Evolutionary conservation across 345 rosid genomes (phyloP).

Genomic region (Durio zibethinus): DNA sequence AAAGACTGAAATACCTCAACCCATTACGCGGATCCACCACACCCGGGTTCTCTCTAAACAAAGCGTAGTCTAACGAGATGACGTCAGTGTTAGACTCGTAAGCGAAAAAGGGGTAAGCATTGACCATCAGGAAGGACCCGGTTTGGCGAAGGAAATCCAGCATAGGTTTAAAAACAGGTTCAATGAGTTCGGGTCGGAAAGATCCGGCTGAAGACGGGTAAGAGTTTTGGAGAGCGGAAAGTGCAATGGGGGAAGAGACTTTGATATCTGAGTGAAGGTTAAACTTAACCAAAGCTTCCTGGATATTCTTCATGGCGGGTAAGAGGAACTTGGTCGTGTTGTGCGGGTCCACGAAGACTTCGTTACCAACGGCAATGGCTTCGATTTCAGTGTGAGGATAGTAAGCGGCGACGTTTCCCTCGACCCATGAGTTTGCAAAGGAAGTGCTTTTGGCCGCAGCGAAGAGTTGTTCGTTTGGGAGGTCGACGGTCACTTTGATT

Average conservation of each 20-base stretch:
- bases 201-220: conserved; percentile 94
- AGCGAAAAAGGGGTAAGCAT: conserved; percentile 90
- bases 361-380: conserved; percentile 91
- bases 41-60: conserved; percentile 88
- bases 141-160: conserved; percentile 81
- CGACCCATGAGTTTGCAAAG: conserved; percentile 66
- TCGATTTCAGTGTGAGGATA: conserved; percentile 73
- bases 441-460: conserved; percentile 55
- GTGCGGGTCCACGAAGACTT: conserved; percentile 81
- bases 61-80: conserved; percentile 81
- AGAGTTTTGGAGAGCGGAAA: conserved; percentile 72
- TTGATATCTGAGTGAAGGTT: conserved; percentile 68
- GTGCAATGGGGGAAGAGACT: conserved; percentile 82
- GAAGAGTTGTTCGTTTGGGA: conserved; percentile 69
- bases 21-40: conserved; percentile 85
- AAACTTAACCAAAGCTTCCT: conserved; percentile 52
- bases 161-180: conserved; percentile 74
- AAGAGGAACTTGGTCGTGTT: conserved; percentile 69
- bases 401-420: conserved; percentile 64
- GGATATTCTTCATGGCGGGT: conserved; percentile 84
- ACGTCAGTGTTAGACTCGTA: conserved; percentile 90
- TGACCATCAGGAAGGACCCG: conserved; percentile 85
- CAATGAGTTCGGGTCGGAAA: conserved; percentile 71
- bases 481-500: conserved; percentile 79
- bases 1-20: conserved; percentile 68